Evolutionary conservation across 441 rosid genomes (phyloP).

Genomic region (Erodium texanum): DNA sequence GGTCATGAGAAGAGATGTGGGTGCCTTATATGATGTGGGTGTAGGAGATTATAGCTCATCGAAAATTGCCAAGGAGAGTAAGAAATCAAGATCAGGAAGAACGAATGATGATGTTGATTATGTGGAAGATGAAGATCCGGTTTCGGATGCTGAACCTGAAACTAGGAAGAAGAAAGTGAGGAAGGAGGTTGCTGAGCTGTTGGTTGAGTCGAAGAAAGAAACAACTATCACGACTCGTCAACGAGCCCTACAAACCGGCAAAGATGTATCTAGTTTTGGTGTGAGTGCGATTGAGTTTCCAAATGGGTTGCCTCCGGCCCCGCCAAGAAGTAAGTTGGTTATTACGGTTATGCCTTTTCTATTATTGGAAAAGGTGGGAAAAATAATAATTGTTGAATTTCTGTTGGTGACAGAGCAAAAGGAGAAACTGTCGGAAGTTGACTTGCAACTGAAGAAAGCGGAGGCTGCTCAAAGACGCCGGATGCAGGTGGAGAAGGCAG

Average conservation of each 20-base stretch:
- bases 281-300: constrained; percentile 70
- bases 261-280: constrained; percentile 34
- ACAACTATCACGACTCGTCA: constrained; percentile 75
- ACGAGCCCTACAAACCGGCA: constrained; percentile 78
- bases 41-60: constrained; percentile 32
- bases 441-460: constrained; percentile 72
- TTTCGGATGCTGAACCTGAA: constrained; percentile 44
- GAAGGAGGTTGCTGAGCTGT: constrained; percentile 49
- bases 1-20: constrained; percentile 21
- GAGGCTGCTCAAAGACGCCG: constrained; percentile 93
- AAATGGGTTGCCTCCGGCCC: constrained; percentile 84
- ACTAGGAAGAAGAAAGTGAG: constrained; percentile 37
- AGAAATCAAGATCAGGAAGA: constrained; percentile 36
- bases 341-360: background rate
- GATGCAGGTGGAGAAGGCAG: constrained; percentile 84
- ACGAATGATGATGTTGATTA: constrained; percentile 40
- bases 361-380: background rate
- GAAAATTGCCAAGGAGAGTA: constrained; percentile 40
- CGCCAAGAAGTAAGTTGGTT: constrained; percentile 63
- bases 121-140: constrained; percentile 45
- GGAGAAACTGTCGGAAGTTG: constrained; percentile 72
- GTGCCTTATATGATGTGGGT: constrained; percentile 5
- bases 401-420: constrained; percentile 45
- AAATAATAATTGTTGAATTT: background rate
- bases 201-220: constrained; percentile 55